phyloP scores from a whole-genome alignment of 176 grass and related monocot species.

The Rhipidocladum racemiflorum region DNA sequence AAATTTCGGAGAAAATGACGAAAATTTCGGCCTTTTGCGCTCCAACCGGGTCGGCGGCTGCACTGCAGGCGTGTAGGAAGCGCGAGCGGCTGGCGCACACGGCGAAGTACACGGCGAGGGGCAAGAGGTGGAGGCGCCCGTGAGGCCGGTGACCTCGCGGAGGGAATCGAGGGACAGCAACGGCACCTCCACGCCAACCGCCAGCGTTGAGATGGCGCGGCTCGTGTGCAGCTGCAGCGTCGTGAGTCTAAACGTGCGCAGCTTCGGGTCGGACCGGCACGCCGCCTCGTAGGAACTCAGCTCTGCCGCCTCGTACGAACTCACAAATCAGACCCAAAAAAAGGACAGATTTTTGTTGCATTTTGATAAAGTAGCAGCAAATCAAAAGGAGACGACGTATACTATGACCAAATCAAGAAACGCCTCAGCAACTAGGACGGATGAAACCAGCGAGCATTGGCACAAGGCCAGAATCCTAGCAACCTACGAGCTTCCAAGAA shows the following conservation, averaged over 20 bases:
- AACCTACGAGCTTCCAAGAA: background rate
- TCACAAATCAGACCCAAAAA: constrained; percentile 15
- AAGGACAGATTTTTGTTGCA: background rate
- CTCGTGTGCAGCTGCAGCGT: constrained; percentile 83
- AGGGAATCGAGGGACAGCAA: constrained; percentile 78
- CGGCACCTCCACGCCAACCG: constrained; percentile 76
- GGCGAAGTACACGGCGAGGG: no score
- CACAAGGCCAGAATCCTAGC: background rate
- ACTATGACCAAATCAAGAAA: background rate
- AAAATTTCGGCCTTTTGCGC: no score
- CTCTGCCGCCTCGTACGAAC: constrained; percentile 34
- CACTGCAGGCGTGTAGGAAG: no score
- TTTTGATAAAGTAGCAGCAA: background rate
- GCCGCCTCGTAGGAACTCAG: constrained; percentile 93
- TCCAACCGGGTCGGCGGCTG: no score
- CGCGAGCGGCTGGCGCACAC: no score
- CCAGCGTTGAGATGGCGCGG: constrained; percentile 79
- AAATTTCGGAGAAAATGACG: no score
- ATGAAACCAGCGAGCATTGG: constrained; percentile 21
- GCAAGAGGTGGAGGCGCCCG: no score
- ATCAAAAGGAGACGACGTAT: constrained; percentile 2
- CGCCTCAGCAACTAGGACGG: constrained; percentile 12
- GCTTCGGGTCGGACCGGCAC: constrained; percentile 77
- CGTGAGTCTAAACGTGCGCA: constrained; percentile 77
- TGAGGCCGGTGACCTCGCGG: constrained; percentile 78